Evolutionary conservation across 352 stramenopile genomes (phyloP).

Genomic region (Phytopythium kandeliae): DNA sequence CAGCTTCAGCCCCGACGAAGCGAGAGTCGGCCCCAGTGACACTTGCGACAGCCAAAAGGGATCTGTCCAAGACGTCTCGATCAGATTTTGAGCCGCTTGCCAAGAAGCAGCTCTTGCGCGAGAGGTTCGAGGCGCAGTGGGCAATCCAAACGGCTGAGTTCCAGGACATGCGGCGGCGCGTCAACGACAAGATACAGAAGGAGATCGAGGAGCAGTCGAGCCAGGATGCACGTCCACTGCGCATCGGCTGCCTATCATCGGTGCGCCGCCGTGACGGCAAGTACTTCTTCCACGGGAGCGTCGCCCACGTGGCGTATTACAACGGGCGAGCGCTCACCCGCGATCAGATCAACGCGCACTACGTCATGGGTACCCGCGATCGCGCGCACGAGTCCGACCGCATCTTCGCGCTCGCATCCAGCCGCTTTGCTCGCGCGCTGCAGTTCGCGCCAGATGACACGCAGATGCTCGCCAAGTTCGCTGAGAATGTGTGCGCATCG

Average conservation of each 20-base stretch:
- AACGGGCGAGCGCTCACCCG: constrained; percentile 41
- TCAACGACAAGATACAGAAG: constrained; percentile 68
- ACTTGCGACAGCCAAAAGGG: constrained; percentile 36
- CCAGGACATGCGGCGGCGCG: constrained; percentile 55
- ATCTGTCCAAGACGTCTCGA: constrained; percentile 50
- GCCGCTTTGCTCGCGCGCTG: constrained; percentile 57
- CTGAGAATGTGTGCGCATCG: constrained; percentile 75
- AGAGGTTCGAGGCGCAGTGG: constrained; percentile 66
- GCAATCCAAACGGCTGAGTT: constrained; percentile 50
- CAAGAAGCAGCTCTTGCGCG: constrained; percentile 76
- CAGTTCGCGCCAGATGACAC: constrained; percentile 58
- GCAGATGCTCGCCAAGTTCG: constrained; percentile 61
- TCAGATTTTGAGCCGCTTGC: constrained; percentile 74
- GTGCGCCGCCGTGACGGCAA: constrained; percentile 61
- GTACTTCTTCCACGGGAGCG: constrained; percentile 79
- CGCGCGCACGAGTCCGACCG: constrained; percentile 61
- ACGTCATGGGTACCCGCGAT: constrained; percentile 55
- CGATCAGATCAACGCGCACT: constrained; percentile 76
- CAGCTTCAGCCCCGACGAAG: background rate
- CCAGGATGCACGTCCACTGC: constrained; percentile 46
- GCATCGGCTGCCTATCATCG: constrained; percentile 72
- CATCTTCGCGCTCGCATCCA: constrained; percentile 69
- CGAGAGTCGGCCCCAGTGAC: background rate
- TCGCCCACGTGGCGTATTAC: constrained; percentile 87
- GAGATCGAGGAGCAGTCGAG: constrained; percentile 60